Base-by-base conservation (phyloP, 768 basidiomycete genomes). In the Xanthoconium purpureum region DNA sequence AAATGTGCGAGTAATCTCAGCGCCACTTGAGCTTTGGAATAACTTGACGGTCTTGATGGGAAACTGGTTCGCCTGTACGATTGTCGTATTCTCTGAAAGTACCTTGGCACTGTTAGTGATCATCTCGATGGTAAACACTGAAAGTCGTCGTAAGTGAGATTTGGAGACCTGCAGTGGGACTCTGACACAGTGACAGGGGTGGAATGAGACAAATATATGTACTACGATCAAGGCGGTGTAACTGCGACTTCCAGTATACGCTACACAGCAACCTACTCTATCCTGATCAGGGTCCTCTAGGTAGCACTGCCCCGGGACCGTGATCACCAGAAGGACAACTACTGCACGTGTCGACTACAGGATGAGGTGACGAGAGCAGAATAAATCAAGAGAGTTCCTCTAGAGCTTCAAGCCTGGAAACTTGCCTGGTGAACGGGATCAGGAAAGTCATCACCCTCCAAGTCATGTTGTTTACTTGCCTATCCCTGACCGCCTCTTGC, bases 401-500 rank as follows among this genome's bases (percentile, higher is more conserved):
- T 47, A 81, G 57, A 6, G 74, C 78, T 66, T 84, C 83, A 30
- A 84, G 71, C 49, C 80, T 72, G 15, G 70, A 56, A 37, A 84
- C 77, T 72, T 84, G 82, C 55, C 83, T 73, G 52, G 17, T 28
- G 42, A 14, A 50, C 39, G 40, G 46, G 33, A 49, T 64, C 30
- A 63, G 57, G 50, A 51, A 55, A 50, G 1, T 14, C 48, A 20
- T 20, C 10, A 28, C 17, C 13, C 39, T 40, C 17, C 5, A 35
- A 15, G 17, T 20, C 11, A 12, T n/a, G 10, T 24, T 20, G 13
- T 52, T 12, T 36, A 63, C 66, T 63, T 55, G 89, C 93, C 83
- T 81, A 73, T 98, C 95, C 52, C 96, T 75, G 37, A 89, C 83
- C 5, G 92, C 95, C 74, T 94, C 92, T 72, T 98, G 93, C 97